Evolutionary conservation across 2,329 filamentous ascomycete genomes (phyloP), one percentile per base, ranked within the genome.

Genomic region (Penicillium sp.): DNA sequence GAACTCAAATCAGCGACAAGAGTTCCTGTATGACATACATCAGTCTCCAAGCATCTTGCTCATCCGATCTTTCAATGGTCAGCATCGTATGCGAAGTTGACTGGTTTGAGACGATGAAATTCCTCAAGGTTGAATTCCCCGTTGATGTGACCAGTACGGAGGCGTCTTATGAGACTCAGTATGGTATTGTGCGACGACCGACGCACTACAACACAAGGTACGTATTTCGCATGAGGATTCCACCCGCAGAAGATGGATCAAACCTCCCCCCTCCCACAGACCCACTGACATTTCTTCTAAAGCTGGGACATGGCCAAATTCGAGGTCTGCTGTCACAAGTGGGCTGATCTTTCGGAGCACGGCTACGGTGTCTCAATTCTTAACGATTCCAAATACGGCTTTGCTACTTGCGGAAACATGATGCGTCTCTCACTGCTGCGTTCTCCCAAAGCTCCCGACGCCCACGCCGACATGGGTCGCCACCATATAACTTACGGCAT

Each of bases 231-330:
- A 18, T 18, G 18, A 18, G 18, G 18, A 18, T 18, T 18, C 18
- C 18, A 18, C 1, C 18, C 18, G 18, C 18, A 18, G 18, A 18
- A 18, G 18, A 18, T 18, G 18, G 18, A 18, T 3, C 18, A 18
- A 18, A 18, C 18, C 18, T 18, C 18, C 18, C 3, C 18, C 18
- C 18, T 3, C 18, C 18, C 18, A 18, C 18, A 18, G 18, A 7
- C 6, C 13, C n/a, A n/a, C 24, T 2, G n/a, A n/a, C 9, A 9
- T 29, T n/a, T 8, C 3, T n/a, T 4, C 28, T 11, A 11, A 48
- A 79, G 81, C 57, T 95, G 90, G 90, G 90, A 95, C 64, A 95
- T 95, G 90, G 90, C 90, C 63, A 95, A 95, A 63, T 96, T 96
- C 60, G 90, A 96, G 73, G 90, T 96, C 44, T 95, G 90, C 76